Percentiles rank a stretch among this genome's conserved stretches.
Evolutionary conservation across 78 protist genomes (phyloP).

Genomic region (Monosiga brevicollis): DNA sequence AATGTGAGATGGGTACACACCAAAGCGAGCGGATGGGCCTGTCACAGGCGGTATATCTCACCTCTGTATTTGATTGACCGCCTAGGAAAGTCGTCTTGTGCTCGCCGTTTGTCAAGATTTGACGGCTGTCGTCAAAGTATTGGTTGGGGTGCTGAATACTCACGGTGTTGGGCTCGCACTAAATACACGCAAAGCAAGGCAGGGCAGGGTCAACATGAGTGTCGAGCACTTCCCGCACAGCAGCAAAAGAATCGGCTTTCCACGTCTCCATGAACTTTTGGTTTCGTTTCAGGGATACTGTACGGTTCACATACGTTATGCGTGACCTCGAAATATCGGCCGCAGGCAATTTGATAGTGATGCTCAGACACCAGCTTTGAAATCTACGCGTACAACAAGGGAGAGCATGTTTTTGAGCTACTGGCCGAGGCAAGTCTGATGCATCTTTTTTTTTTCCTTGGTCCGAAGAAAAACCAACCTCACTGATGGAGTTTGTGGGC

Average conservation of each 20-base stretch:
- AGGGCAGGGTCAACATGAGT: too few relatives aligned
- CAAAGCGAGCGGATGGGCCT: too few relatives aligned
- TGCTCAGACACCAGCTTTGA: conserved; percentile 12
- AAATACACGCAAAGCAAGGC: background rate
- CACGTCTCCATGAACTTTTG: too few relatives aligned
- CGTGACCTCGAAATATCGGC: conserved; percentile 29
- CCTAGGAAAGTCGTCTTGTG: background rate
- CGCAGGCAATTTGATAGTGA: conserved; percentile 49
- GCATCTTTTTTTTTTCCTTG: background rate
- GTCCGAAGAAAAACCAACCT: background rate
- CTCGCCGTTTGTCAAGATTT: background rate
- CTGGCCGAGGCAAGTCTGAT: too few relatives aligned
- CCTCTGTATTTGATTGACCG: too few relatives aligned
- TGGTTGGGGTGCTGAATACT: background rate
- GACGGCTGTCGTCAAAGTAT: background rate
- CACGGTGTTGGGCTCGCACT: background rate
- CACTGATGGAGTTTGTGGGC: background rate
- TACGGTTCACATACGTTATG: too few relatives aligned
- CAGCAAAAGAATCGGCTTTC: too few relatives aligned
- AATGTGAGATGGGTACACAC: too few relatives aligned
- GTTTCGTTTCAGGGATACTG: too few relatives aligned
- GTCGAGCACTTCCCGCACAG: too few relatives aligned
- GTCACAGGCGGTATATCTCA: too few relatives aligned
- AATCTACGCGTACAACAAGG: background rate
- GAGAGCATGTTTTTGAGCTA: background rate